Conservation (phyloP, 1,284 basidiomycete genomes). For the Cerrena zonata region DNA sequence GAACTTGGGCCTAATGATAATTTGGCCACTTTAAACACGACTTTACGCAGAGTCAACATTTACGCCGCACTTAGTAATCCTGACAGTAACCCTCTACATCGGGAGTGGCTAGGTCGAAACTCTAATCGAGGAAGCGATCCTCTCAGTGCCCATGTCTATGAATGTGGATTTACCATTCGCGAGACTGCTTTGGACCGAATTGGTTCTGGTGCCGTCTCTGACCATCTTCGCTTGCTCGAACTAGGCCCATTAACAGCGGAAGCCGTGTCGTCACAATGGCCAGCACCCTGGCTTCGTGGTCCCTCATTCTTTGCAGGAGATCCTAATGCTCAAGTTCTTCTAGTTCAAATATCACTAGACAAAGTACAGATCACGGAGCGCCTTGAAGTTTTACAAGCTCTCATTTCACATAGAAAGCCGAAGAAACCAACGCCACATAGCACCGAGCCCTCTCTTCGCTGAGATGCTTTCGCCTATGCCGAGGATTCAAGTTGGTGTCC, state of each 20-base stretch:
- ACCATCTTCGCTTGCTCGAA: constrained; percentile 38
- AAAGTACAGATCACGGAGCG: constrained; percentile 46
- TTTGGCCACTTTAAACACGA: constrained; percentile 34
- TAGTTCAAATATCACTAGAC: constrained; percentile 43
- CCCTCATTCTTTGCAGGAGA: constrained; percentile 51
- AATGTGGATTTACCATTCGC: constrained; percentile 37
- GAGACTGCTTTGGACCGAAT: constrained; percentile 31
- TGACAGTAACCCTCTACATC: constrained; percentile 40
- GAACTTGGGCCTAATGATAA: constrained; percentile 9
- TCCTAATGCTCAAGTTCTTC: constrained; percentile 53
- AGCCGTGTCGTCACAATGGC: constrained; percentile 54
- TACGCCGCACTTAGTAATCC: constrained; percentile 44
- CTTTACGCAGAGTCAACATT: constrained; percentile 35
- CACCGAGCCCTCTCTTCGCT: constrained; percentile 22
- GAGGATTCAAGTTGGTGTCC: constrained; percentile 41
- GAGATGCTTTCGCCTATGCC: constrained; percentile 42
- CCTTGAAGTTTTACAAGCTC: constrained; percentile 42
- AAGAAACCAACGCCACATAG: constrained; percentile 16
- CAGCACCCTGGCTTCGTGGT: constrained; percentile 44
- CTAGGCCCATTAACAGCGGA: constrained; percentile 40
- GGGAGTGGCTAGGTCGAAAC: constrained; percentile 45
- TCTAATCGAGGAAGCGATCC: constrained; percentile 24
- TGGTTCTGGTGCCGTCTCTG: constrained; percentile 20
- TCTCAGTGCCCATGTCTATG: constrained; percentile 44
- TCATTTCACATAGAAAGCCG: constrained; percentile 29